These are phyloP conservation scores for Sergeia podlipaevii DNA, from an alignment of 208 protist genomes.

Conservation along the genomic window DNA sequence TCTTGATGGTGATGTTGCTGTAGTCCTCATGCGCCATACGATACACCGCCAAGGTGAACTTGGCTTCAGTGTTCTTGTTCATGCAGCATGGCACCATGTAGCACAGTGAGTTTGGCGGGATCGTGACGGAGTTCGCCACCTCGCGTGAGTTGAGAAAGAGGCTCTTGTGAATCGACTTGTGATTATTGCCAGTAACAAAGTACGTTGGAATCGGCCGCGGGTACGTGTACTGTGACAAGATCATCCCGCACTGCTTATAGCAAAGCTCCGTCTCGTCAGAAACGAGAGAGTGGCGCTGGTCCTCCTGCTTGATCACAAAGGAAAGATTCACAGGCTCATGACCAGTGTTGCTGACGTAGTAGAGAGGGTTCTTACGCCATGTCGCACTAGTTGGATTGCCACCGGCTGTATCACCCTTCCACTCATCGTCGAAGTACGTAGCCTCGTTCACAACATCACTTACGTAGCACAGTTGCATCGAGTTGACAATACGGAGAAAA, in stretches of 20 bases:
- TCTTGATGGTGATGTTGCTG: constrained; percentile 30
- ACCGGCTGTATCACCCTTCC: constrained; percentile 19
- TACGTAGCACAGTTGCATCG: constrained; percentile 27
- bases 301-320: constrained; percentile 47
- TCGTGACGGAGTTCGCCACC: constrained; percentile 24
- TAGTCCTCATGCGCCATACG: constrained; percentile 22
- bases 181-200: constrained; percentile 75
- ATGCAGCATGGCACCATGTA: constrained; percentile 49
- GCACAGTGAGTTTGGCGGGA: constrained; percentile 42
- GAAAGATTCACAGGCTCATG: constrained; percentile 20
- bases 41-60: constrained; percentile 41
- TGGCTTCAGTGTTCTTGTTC: constrained; percentile 19
- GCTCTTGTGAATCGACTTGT: constrained; percentile 66
- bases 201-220: constrained; percentile 41
- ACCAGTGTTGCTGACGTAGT: constrained; percentile 30
- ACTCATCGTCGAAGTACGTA: constrained; percentile 26
- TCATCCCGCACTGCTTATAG: constrained; percentile 70
- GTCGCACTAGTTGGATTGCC: constrained; percentile 22
- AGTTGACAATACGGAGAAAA: constrained; percentile 27
- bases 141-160: constrained; percentile 63
- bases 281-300: constrained; percentile 56
- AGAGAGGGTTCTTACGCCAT: constrained; percentile 28
- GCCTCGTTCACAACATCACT: constrained; percentile 13
- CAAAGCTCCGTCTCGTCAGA: constrained; percentile 27
- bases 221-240: constrained; percentile 43